Evolutionary conservation across 345 rosid species (phyloP).

Genomic region (Acer campestre): DNA sequence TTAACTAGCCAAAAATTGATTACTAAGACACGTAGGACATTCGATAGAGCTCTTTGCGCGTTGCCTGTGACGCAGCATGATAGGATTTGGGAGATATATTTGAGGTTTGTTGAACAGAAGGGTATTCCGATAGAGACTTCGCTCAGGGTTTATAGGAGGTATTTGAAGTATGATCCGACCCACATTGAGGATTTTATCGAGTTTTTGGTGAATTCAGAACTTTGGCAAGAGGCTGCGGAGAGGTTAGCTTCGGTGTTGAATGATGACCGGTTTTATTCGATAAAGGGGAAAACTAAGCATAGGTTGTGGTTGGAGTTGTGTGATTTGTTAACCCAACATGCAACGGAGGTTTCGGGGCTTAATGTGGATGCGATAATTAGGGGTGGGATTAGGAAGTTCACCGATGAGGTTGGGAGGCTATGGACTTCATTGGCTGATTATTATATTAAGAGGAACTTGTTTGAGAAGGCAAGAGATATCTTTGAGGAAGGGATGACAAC

Average conservation of each 20-base stretch:
- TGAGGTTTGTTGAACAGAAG: constrained; percentile 80
- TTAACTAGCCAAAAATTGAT: constrained; percentile 66
- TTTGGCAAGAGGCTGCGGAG: constrained; percentile 95
- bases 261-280: constrained; percentile 78
- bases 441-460: constrained; percentile 79
- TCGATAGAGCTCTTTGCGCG: constrained; percentile 87
- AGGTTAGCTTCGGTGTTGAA: constrained; percentile 87
- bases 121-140: constrained; percentile 95
- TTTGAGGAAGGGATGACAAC: constrained; percentile 97
- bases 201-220: constrained; percentile 76
- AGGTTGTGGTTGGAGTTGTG: constrained; percentile 92
- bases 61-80: constrained; percentile 92
- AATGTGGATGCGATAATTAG: constrained; percentile 94
- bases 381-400: constrained; percentile 94
- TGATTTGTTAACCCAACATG: constrained; percentile 81
- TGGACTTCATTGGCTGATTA: constrained; percentile 99
- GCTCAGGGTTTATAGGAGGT: constrained; percentile 86
- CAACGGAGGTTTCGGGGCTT: constrained; percentile 79
- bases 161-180: constrained; percentile 89
- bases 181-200: constrained; percentile 92
- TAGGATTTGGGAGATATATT: constrained; percentile 88
- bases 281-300: constrained; percentile 90
- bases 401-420: constrained; percentile 87
- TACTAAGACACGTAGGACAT: constrained; percentile 58
- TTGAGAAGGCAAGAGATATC: constrained; percentile 91